Conservation (phyloP, 2,329 filamentous ascomycete genomes). For the Penicillium sp. region DNA sequence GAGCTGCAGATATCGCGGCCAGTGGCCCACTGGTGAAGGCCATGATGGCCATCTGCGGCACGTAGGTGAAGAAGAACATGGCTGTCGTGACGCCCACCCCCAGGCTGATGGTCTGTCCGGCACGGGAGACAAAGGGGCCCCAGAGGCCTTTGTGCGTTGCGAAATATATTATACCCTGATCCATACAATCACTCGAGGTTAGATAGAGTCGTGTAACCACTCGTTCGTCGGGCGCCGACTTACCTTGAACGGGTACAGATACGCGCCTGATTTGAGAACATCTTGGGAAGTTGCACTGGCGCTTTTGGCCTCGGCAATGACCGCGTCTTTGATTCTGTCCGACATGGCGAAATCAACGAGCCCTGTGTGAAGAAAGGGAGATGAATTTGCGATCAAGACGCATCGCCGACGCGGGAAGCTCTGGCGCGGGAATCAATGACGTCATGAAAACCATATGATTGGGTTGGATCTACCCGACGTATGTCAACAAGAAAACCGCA, state of each 20-base stretch:
- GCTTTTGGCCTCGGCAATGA: slow-evolving; percentile 68
- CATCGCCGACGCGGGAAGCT: not conserved
- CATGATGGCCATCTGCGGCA: slow-evolving; percentile 78
- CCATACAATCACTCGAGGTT: not conserved
- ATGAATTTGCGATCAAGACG: not conserved
- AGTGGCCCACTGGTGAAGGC: slow-evolving; percentile 79
- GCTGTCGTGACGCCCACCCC: slow-evolving; percentile 68
- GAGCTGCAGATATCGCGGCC: slow-evolving; percentile 58
- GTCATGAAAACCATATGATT: not conserved
- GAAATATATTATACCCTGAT: slow-evolving; percentile 61
- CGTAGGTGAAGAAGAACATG: slow-evolving; percentile 88
- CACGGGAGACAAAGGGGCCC: slow-evolving; percentile 57
- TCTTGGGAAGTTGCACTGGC: slow-evolving; percentile 63
- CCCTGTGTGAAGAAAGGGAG: not conserved
- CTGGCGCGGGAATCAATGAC: not conserved
- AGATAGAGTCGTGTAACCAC: too few species aligned
- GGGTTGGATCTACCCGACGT: not conserved
- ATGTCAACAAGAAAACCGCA: too few species aligned
- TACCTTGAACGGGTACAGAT: slow-evolving; percentile 79
- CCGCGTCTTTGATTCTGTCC: slow-evolving; percentile 57
- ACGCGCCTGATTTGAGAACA: slow-evolving; percentile 72
- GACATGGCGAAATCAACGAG: slow-evolving; percentile 29
- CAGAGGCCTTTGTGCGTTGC: slow-evolving; percentile 57
- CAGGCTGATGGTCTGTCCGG: slow-evolving; percentile 64
- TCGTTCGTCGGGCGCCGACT: slow-evolving; percentile 1